Conservation (phyloP, 805 yeast species). For the Hanseniaspora guilliermondii region DNA sequence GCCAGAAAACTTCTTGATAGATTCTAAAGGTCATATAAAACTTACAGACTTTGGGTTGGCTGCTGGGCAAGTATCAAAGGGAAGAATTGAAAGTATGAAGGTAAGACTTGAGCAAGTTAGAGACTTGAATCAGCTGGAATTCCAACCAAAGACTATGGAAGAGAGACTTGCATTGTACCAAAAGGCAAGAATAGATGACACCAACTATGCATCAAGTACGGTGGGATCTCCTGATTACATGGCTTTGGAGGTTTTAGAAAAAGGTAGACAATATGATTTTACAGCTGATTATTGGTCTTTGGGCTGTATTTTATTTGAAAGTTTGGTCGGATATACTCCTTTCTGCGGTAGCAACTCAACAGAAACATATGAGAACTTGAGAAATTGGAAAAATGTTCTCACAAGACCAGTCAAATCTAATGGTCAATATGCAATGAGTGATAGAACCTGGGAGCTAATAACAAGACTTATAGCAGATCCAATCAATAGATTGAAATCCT, state of each 20-base stretch:
- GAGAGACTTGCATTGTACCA: constrained; percentile 84
- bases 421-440: constrained; percentile 85
- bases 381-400: constrained; percentile 81
- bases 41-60: constrained; percentile 95
- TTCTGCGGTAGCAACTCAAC: constrained; percentile 87
- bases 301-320: constrained; percentile 94
- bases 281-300: constrained; percentile 98
- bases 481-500: constrained; percentile 56
- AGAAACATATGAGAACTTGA: constrained; percentile 86
- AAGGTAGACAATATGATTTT: constrained; percentile 79
- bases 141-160: constrained; percentile 57
- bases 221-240: constrained; percentile 98
- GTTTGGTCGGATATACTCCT: constrained; percentile 94
- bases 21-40: constrained; percentile 81
- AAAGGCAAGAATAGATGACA: constrained; percentile 57
- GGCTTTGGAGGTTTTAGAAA: constrained; percentile 91
- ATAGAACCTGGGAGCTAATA: constrained; percentile 88
- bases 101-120: constrained; percentile 56
- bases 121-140: constrained; percentile 53
- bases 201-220: constrained; percentile 83
- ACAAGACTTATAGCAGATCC: constrained; percentile 71
- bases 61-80: constrained; percentile 87
- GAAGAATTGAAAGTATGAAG: constrained; percentile 87
- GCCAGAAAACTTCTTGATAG: constrained; percentile 87
- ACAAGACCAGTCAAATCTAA: constrained; percentile 84